Conservation (phyloP, 2,329 filamentous ascomycete genomes). For the Neonectria neomacrospora region DNA sequence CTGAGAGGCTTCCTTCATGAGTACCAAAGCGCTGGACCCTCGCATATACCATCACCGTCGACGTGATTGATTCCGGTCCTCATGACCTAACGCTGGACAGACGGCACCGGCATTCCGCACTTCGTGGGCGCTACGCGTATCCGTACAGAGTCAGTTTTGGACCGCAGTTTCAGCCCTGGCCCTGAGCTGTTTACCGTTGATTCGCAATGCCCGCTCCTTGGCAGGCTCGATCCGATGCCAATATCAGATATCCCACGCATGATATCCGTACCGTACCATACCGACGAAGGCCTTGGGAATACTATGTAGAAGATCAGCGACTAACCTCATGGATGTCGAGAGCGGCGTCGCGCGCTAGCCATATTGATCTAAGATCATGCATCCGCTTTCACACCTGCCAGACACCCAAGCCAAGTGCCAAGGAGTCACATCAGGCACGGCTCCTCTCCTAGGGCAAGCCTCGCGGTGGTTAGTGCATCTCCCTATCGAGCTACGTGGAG, state of each 20-base stretch:
- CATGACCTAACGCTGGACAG: not conserved
- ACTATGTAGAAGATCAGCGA: not conserved
- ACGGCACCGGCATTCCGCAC: not conserved
- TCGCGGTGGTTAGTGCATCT: conserved; percentile 13
- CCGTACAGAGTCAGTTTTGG: not conserved
- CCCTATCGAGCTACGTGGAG: conserved; percentile 17
- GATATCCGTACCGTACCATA: no score
- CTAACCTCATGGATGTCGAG: not conserved
- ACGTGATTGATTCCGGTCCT: not conserved
- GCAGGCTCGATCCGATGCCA: not conserved
- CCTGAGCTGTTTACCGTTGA: not conserved
- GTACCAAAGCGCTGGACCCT: not conserved
- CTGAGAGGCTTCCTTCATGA: not conserved
- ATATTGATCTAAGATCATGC: not conserved
- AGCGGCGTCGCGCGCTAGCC: conserved; percentile 16
- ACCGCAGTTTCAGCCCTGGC: not conserved
- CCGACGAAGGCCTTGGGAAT: not conserved
- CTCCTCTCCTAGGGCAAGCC: not conserved
- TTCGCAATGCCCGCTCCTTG: not conserved
- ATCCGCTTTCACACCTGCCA: conserved; percentile 6
- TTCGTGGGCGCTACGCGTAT: not conserved
- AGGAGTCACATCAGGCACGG: not conserved
- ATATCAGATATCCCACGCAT: conserved; percentile 3
- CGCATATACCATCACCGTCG: not conserved
- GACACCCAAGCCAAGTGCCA: not conserved